Conservation (phyloP, 345 rosid species). For the Geranium brycei region DNA sequence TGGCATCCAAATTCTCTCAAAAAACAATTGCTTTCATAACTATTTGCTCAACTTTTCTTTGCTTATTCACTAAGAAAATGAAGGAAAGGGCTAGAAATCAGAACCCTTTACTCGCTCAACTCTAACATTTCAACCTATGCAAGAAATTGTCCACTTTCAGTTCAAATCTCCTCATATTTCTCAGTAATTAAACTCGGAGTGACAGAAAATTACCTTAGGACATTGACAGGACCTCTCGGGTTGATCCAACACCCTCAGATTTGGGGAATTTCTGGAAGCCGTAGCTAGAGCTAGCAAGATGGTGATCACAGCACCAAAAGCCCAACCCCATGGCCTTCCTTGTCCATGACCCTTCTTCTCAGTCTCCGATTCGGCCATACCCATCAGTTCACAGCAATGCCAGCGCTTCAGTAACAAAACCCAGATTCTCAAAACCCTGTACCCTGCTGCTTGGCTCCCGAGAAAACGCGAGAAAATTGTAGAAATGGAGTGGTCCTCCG, state of each 20-base stretch:
- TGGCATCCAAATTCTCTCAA: too few relatives aligned
- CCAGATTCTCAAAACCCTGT: neutral
- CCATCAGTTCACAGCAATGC: neutral
- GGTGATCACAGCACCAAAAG: constrained; percentile 28
- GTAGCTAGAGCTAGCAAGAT: constrained; percentile 32
- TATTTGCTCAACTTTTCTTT: too few relatives aligned
- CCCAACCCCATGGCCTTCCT: constrained; percentile 10
- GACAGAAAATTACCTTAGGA: constrained; percentile 33
- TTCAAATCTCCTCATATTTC: neutral
- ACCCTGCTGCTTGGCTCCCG: constrained; percentile 5
- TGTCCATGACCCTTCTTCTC: neutral
- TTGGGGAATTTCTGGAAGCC: constrained; percentile 17
- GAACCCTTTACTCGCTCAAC: too few relatives aligned
- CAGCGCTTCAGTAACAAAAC: constrained; percentile 1
- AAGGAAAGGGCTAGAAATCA: too few relatives aligned
- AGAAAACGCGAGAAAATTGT: constrained; percentile 4
- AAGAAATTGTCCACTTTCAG: neutral
- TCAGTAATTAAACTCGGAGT: constrained; percentile 1
- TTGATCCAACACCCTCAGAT: constrained; percentile 19
- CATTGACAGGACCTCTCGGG: constrained; percentile 35
- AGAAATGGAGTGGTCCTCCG: neutral
- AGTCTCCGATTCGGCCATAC: constrained; percentile 24
- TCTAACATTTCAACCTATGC: neutral
- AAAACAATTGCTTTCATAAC: too few relatives aligned
- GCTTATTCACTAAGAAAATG: too few relatives aligned